Percentiles rank a stretch among this genome's conserved stretches.
Conservation (phyloP, 2,329 filamentous ascomycete genomes). For the Diaporthe amygdali region DNA sequence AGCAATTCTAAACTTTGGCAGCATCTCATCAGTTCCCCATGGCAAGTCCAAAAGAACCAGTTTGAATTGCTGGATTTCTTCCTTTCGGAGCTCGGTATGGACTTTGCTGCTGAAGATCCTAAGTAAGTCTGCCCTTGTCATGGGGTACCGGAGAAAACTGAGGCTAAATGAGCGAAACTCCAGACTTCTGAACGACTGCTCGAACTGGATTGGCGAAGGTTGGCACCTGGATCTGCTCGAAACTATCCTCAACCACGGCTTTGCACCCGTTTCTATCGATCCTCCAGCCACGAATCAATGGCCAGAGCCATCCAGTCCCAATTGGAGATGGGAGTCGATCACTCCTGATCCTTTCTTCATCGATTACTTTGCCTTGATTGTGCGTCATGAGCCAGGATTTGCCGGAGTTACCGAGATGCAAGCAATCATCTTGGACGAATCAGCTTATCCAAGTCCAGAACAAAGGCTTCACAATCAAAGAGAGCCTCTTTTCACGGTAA, state of each 20-base stretch:
- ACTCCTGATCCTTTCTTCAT: not conserved
- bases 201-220: not conserved
- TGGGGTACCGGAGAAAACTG: fast-evolving
- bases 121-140: not conserved
- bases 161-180: not conserved
- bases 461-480: not conserved
- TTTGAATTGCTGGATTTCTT: not conserved
- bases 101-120: not conserved
- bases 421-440: not conserved
- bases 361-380: not conserved
- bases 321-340: not conserved
- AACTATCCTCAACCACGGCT: not conserved
- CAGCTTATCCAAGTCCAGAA: not conserved
- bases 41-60: not conserved
- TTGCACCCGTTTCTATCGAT: not conserved
- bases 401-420: not conserved
- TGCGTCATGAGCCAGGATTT: not conserved
- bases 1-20: not conserved
- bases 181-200: not conserved
- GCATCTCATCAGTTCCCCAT: not conserved
- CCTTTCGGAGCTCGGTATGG: not conserved
- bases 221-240: not conserved
- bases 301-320: not conserved
- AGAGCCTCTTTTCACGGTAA: not conserved
- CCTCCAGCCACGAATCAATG: not conserved